phyloP scores from a whole-genome alignment of 1,139 yeast species.

The Taphrina populina region DNA sequence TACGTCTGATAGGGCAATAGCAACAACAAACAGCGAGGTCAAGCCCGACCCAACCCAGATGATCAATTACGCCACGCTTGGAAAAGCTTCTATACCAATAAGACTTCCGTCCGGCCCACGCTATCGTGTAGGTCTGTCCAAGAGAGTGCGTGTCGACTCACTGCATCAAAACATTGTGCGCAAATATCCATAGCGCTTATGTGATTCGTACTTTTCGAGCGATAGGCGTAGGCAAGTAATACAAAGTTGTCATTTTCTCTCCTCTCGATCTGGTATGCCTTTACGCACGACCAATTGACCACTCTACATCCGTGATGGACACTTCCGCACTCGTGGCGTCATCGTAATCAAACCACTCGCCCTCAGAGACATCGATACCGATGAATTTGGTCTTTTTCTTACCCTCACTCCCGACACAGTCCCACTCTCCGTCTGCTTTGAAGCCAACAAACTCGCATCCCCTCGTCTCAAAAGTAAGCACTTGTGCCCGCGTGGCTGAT shows the following conservation, averaged over 20 bases:
- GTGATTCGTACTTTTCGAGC: background rate
- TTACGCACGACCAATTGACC: constrained; percentile 50
- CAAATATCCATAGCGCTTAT: constrained; percentile 6
- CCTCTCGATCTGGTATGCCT: no score
- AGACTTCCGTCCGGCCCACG: constrained; percentile 9
- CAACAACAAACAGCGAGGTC: background rate
- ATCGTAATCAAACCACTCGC: constrained; percentile 95
- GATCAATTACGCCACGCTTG: constrained; percentile 14
- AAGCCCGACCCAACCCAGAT: constrained; percentile 10
- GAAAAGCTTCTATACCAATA: background rate
- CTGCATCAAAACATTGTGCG: constrained; percentile 38
- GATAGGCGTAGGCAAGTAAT: constrained; percentile 7
- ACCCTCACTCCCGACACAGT: constrained; percentile 58
- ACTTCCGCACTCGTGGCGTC: constrained; percentile 81
- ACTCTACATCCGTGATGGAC: constrained; percentile 67
- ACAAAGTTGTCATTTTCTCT: no score
- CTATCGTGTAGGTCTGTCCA: constrained; percentile 39
- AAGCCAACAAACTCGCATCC: constrained; percentile 76
- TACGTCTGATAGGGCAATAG: no score
- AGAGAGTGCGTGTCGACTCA: constrained; percentile 37
- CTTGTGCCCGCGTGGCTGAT: constrained; percentile 39
- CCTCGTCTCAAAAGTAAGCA: constrained; percentile 76
- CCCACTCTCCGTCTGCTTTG: constrained; percentile 62
- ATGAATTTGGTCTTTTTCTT: constrained; percentile 51
- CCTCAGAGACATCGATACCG: constrained; percentile 71